Percentiles rank a stretch among this genome's conserved stretches.
Evolutionary conservation across 148 eudicot genomes (phyloP).

Genomic region (Nepenthes mirabilis): DNA sequence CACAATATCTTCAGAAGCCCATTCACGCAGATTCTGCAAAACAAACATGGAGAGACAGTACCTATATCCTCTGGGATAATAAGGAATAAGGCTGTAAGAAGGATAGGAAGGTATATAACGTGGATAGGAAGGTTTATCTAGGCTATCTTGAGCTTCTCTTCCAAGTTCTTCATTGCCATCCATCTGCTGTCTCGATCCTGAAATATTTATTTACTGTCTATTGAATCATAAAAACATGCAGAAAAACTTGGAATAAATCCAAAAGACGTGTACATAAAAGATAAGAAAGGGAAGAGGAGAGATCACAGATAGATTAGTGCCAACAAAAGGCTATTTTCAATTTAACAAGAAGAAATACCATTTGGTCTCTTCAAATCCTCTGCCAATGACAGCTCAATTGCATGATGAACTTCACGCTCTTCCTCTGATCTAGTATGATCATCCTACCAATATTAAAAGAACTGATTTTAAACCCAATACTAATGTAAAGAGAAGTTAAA

Average conservation of each 20-base stretch:
- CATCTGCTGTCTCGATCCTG: constrained; percentile 40
- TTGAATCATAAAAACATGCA: constrained; percentile 1
- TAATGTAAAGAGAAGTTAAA: no score
- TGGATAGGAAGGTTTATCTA: constrained; percentile 45
- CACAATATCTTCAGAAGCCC: no score
- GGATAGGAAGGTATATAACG: constrained; percentile 56
- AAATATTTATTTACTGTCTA: constrained; percentile 3
- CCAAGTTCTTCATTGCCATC: constrained; percentile 42
- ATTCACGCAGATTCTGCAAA: background rate
- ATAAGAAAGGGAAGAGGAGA: background rate
- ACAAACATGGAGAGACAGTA: constrained; percentile 11
- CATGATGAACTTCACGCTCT: constrained; percentile 70
- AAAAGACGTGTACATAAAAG: background rate
- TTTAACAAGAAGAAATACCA: constrained; percentile 26
- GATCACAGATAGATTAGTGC: background rate
- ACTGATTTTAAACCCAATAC: no score
- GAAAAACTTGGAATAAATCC: background rate
- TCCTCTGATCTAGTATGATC: constrained; percentile 46
- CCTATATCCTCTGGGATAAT: constrained; percentile 48
- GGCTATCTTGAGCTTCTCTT: constrained; percentile 34
- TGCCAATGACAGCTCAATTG: constrained; percentile 58
- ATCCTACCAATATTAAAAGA: constrained; percentile 35
- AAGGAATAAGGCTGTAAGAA: constrained; percentile 48
- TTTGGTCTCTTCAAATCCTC: constrained; percentile 60
- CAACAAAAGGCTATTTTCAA: background rate